phyloP scores from a whole-genome alignment of 1,284 basidiomycete genomes.

The Apiotrichum gracile region DNA sequence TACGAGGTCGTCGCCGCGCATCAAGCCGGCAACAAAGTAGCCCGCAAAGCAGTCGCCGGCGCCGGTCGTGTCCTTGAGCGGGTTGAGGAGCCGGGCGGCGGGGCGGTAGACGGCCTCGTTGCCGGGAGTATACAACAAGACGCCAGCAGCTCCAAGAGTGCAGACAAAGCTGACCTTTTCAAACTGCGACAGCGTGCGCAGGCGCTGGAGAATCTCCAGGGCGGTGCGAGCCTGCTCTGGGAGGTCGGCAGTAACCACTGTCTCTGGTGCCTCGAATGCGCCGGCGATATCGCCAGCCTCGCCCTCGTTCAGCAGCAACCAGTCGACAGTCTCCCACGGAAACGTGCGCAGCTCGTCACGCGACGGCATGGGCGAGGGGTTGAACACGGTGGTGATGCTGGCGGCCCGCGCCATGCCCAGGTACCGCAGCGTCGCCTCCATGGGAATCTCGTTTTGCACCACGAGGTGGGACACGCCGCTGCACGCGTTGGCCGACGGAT shows the following conservation, averaged over 20 bases:
- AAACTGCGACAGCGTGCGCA: background rate
- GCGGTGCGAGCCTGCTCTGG: background rate
- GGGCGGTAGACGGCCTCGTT: conserved; percentile 10
- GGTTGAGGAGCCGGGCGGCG: conserved; percentile 29
- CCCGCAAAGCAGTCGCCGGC: conserved; percentile 48
- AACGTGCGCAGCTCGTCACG: conserved; percentile 46
- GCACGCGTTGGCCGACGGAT: conserved; percentile 10
- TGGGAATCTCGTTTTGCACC: conserved; percentile 57
- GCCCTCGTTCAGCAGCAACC: conserved; percentile 55
- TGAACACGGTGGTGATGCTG: conserved; percentile 49
- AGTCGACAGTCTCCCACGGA: conserved; percentile 49
- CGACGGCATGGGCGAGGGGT: conserved; percentile 54
- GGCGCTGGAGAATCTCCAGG: conserved; percentile 3
- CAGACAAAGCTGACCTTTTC: background rate
- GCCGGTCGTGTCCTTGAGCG: conserved; percentile 43
- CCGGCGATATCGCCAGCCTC: conserved; percentile 41
- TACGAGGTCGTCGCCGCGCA: conserved; percentile 19
- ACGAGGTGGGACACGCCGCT: conserved; percentile 48
- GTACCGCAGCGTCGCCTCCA: conserved; percentile 48
- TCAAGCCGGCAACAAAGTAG: conserved; percentile 44
- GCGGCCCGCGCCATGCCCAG: conserved; percentile 31
- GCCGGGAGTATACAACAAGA: conserved; percentile 27
- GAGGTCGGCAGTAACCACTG: background rate
- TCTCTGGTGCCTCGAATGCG: conserved; percentile 12
- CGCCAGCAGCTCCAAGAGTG: conserved; percentile 21